These are phyloP conservation scores for Ophiostoma triangulosporum DNA, from an alignment of 2,329 filamentous ascomycete genomes.

Conservation along the genomic window DNA sequence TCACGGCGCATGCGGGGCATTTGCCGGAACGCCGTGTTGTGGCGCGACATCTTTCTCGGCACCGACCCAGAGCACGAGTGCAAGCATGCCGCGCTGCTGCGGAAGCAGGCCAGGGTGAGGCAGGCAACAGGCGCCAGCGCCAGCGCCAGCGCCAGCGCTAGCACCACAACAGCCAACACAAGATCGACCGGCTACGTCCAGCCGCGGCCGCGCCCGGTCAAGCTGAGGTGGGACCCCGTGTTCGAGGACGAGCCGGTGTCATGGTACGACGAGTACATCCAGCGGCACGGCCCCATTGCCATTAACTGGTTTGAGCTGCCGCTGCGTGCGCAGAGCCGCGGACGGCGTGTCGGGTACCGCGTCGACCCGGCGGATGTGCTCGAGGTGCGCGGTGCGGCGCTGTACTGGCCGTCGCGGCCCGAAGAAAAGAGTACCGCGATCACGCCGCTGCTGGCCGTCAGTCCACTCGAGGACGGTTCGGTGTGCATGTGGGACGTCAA, in stretches of 20 bases:
- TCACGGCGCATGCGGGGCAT: conserved; percentile 52
- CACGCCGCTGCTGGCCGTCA: conserved; percentile 42
- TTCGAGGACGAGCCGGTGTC: conserved; percentile 58
- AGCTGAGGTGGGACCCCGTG: conserved; percentile 57
- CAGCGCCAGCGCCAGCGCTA: no score
- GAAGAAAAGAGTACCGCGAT: conserved; percentile 10
- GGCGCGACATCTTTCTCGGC: conserved; percentile 63
- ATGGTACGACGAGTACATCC: conserved; percentile 85
- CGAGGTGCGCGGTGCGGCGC: conserved; percentile 61
- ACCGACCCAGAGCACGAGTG: conserved; percentile 35
- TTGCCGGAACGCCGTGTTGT: conserved; percentile 61
- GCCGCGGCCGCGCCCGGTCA: not conserved
- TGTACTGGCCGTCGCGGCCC: conserved; percentile 42
- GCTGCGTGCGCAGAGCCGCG: conserved; percentile 25
- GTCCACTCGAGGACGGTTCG: conserved; percentile 74
- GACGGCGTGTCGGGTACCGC: conserved; percentile 8
- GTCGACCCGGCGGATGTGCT: conserved; percentile 27
- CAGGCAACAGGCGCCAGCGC: no score
- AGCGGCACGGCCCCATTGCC: conserved; percentile 60
- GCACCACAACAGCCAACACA: no score
- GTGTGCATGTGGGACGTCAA: conserved; percentile 76
- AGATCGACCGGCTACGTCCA: not conserved
- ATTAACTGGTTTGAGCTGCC: conserved; percentile 66
- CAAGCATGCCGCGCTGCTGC: conserved; percentile 22
- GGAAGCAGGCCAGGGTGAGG: no score